phyloP scores from a whole-genome alignment of 106 monocot species.

The Acorus calamus region DNA sequence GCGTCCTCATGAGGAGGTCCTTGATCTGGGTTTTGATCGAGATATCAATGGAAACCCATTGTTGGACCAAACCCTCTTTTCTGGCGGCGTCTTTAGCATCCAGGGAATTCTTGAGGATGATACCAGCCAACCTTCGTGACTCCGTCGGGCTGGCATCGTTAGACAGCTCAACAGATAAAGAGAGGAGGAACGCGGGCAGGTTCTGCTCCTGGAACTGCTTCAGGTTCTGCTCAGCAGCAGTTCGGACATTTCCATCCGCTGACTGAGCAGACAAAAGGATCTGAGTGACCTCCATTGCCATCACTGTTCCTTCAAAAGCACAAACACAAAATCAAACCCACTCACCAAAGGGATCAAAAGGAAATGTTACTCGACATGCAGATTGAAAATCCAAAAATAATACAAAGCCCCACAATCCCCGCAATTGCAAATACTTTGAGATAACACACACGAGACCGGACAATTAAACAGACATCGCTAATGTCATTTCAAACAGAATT shows the following conservation, averaged over 20 bases:
- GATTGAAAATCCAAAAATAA: no score
- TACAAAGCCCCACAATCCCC: no score
- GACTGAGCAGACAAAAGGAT: slow-evolving; percentile 63
- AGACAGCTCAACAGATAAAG: slow-evolving; percentile 51
- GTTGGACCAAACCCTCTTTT: slow-evolving; percentile 38
- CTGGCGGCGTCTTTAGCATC: slow-evolving; percentile 59
- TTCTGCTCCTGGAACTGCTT: slow-evolving; percentile 70
- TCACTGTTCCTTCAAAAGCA: background rate
- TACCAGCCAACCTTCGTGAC: slow-evolving; percentile 62
- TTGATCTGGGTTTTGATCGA: slow-evolving; percentile 51
- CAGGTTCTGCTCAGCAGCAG: slow-evolving; percentile 45
- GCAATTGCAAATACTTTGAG: no score
- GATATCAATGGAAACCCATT: slow-evolving; percentile 47
- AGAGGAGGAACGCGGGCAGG: slow-evolving; percentile 59
- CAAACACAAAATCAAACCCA: background rate
- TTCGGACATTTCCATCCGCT: slow-evolving; percentile 36
- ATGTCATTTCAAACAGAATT: no score
- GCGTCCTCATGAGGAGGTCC: slow-evolving; percentile 48
- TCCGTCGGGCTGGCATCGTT: slow-evolving; percentile 57
- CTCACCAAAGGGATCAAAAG: background rate
- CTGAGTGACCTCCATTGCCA: slow-evolving; percentile 59
- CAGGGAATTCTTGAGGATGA: slow-evolving; percentile 73
- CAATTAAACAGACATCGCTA: no score
- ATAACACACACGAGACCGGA: no score
- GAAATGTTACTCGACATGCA: no score